Conservation (phyloP, 805 yeast genomes). For the Diddensiella caesifluorescens region DNA sequence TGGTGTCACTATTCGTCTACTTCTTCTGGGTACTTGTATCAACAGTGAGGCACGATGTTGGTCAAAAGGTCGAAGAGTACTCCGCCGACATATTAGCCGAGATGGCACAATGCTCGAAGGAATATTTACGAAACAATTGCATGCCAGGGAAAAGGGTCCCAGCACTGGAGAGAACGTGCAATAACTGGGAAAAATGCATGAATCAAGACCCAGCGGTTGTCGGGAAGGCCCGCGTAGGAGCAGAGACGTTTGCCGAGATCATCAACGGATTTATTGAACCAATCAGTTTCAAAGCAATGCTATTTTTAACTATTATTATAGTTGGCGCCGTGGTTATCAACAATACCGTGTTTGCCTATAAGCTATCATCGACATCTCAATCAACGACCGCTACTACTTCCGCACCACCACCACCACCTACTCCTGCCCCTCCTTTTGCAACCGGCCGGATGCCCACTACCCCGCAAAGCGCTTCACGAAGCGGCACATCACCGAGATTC, state of each 20-base stretch:
- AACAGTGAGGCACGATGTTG: slow-evolving; percentile 64
- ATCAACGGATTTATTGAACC: slow-evolving; percentile 70
- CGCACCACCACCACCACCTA: background rate
- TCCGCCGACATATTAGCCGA: slow-evolving; percentile 56
- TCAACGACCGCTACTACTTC: background rate
- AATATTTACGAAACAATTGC: slow-evolving; percentile 71
- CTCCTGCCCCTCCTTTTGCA: background rate
- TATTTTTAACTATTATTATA: slow-evolving; percentile 29
- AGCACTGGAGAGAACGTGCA: slow-evolving; percentile 64
- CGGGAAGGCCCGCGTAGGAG: slow-evolving; percentile 67
- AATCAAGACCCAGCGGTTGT: slow-evolving; percentile 62
- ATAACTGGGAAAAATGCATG: slow-evolving; percentile 78
- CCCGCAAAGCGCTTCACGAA: no score
- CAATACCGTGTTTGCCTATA: slow-evolving; percentile 25
- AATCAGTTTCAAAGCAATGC: slow-evolving; percentile 62
- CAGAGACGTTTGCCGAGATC: slow-evolving; percentile 78
- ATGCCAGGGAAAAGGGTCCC: slow-evolving; percentile 60
- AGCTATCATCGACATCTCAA: slow-evolving; percentile 3
- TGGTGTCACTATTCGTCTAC: slow-evolving; percentile 48
- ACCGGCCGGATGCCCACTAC: background rate
- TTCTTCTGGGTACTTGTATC: slow-evolving; percentile 46
- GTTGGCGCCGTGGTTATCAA: slow-evolving; percentile 30
- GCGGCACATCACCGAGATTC: no score
- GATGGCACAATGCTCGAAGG: slow-evolving; percentile 62
- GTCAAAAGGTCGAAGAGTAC: slow-evolving; percentile 59